Conservation (phyloP, 306 rosid species). For the Dalbergia cultrata region DNA sequence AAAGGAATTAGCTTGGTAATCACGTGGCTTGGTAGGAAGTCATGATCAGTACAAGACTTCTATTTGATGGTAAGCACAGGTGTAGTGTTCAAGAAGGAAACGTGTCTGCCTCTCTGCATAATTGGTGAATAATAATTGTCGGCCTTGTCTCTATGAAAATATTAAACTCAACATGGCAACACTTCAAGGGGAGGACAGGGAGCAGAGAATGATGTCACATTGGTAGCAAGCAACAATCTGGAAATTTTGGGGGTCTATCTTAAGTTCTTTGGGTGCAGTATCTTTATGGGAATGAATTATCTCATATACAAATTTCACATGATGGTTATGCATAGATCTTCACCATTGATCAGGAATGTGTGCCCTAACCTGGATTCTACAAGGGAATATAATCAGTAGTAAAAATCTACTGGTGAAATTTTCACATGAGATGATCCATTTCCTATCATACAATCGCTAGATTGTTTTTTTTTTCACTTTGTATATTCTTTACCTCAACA, state of each 20-base stretch:
- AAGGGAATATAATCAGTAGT: no score
- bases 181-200: conserved; percentile 13
- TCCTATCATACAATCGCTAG: neutral
- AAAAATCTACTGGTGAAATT: no score
- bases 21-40: conserved; percentile 31
- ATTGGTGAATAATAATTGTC: conserved; percentile 28
- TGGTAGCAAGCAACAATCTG: conserved; percentile 26
- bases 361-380: no score
- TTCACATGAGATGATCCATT: no score
- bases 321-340: no score
- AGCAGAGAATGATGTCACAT: conserved; percentile 25
- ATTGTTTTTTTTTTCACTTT: conserved; percentile 20
- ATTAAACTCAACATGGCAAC: conserved; percentile 25
- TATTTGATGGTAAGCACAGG: conserved; percentile 20
- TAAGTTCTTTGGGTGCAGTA: conserved; percentile 32
- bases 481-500: conserved; percentile 44
- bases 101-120: conserved; percentile 15
- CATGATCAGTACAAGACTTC: conserved; percentile 21
- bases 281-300: neutral
- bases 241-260: conserved; percentile 40
- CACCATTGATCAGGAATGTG: no score
- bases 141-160: conserved; percentile 16
- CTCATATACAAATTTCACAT: no score
- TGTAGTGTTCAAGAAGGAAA: conserved; percentile 36
- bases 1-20: conserved; percentile 76